phyloP scores from a whole-genome alignment of 208 protist genomes.

The Wallacemonas collosoma region DNA sequence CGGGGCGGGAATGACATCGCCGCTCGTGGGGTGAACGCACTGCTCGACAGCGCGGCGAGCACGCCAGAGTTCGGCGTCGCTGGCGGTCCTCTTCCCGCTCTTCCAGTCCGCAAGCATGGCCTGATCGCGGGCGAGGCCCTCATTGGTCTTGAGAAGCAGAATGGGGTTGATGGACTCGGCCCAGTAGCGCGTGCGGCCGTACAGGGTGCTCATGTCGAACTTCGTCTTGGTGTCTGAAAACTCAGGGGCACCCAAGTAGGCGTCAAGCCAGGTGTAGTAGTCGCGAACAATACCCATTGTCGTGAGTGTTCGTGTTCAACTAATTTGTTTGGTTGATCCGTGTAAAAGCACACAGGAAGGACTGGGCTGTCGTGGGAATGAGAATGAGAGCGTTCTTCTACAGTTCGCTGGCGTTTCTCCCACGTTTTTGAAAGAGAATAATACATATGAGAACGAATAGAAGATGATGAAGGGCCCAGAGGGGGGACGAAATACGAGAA shows the following conservation, averaged over 20 bases:
- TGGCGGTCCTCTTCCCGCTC: constrained; percentile 28
- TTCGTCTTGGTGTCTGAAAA: constrained; percentile 66
- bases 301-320: constrained; percentile 7
- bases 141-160: constrained; percentile 62
- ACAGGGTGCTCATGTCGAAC: constrained; percentile 84
- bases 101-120: constrained; percentile 54
- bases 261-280: constrained; percentile 19
- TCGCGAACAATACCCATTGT: constrained; percentile 23
- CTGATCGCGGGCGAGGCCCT: constrained; percentile 43
- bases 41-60: constrained; percentile 84
- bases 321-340: too few species aligned
- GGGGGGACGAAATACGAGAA: too few species aligned
- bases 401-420: too few species aligned
- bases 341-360: too few species aligned
- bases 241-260: constrained; percentile 23
- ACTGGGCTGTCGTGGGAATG: too few species aligned
- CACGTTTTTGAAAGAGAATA: too few species aligned
- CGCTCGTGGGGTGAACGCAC: constrained; percentile 91
- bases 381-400: too few species aligned
- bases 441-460: too few species aligned
- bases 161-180: constrained; percentile 81
- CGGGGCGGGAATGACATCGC: constrained; percentile 82
- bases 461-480: too few species aligned
- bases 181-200: constrained; percentile 87
- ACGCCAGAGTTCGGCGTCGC: constrained; percentile 80